Evolutionary conservation across 2,329 filamentous ascomycete genomes (phyloP), one percentile per base, ranked within the genome.

Genomic region (Fusarium sp.): DNA sequence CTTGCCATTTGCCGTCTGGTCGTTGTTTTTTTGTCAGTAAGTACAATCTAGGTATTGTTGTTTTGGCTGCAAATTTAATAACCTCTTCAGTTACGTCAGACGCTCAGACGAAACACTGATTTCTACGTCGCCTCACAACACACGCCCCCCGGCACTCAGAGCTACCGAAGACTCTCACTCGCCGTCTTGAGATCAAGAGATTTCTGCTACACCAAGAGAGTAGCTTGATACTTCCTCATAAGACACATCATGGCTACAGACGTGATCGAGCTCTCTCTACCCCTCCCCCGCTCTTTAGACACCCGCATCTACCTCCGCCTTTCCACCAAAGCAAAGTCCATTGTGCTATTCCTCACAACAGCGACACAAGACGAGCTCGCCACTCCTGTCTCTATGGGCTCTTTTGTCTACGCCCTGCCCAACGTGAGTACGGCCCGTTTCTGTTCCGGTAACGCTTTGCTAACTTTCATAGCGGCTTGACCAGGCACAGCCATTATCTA

Each of bases 351-450:
- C 77, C 82, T 92, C 50, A 89, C 90, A 2, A 92, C 90, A 1
- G 85, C 87, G 7, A 80, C 86, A 32, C 84, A 85, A 62, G 88
- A 89, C 59, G 87, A 90, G 46, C 80, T 82, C n/a, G 84, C 84
- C 18, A 79, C 82, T 13, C 80, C 86, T 12, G 84, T 88, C 44
- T 85, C 88, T 56, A 88, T 98, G 82, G 96, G 96, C 6, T 97
- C 94, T 56, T 96, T 98, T 79, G 94, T 98, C 50, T 98, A 97
- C 80, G 94, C 95, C 6, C 89, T 99, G 81, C 96, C 96, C 21
- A 93, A 97, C 84, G 96, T 97, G 85, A 77, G 85, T 81, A 19
- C 56, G 19, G 67, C 42, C 33, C 37, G 46, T 43, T 66, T 46
- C 32, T 62, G n/a, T 54, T n/a, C 30, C 28, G 28, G 58, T 72